Evolutionary conservation across 139 green algal genomes (phyloP), one percentile per base, ranked within the genome.

Genomic region (Haematococcus sp.): DNA sequence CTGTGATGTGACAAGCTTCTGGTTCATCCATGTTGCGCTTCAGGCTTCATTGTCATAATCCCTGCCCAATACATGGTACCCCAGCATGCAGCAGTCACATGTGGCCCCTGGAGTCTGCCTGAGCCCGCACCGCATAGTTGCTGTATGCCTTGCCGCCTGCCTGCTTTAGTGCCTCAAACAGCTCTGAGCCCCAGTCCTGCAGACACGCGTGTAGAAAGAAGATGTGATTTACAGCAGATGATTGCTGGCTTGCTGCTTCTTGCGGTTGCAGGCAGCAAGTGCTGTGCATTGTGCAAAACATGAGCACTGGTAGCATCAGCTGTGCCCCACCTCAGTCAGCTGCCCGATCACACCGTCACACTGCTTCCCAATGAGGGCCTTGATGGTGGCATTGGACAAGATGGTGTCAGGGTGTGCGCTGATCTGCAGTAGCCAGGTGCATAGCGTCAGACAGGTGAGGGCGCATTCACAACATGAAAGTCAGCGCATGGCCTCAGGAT

Each of bases 261-360:
- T n/a, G n/a, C n/a, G n/a, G n/a, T n/a, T n/a, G n/a, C n/a, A n/a
- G n/a, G n/a, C n/a, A n/a, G n/a, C n/a, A n/a, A n/a, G n/a, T 23
- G 15, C 17, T 55, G 46, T 15, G 46, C 46, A 17, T 17, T 55
- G 56, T 25, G 20, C n/a, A 30, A 56, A 56, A 56, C 46, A 15
- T 56, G 56, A 28, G 56, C 20, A 28, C 46, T 55, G 46, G 46
- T 15, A 23, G 46, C 46, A 23, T 55, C 46, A 55, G 46, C 15
- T 17, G 15, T 55, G 46, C 46, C 15, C 46, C 75, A 94, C 92
- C 90, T 97, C 93, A 23, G 93, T 97, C 11, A 97, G 81, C 84
- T 99, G 95, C 3, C 95, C 96, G n/a, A 99, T 94, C 27, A 99
- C 95, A 25, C 95, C 95, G 61, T 99, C 89, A 71, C 92, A 98